Conservation (phyloP, 495 filamentous ascomycete genomes). For the Penicillium parvum region DNA sequence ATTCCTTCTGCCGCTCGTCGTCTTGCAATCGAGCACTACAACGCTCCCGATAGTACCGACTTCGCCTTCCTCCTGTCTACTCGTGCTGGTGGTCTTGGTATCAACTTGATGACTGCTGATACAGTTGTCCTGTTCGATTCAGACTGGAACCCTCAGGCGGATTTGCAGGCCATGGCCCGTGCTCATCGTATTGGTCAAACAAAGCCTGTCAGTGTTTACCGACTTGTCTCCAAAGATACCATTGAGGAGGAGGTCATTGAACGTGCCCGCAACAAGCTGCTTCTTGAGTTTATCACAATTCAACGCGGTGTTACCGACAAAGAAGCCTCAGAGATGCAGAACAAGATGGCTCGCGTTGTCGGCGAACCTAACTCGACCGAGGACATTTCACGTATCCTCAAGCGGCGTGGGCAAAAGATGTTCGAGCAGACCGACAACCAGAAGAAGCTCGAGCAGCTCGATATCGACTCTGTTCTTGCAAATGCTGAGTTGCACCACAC, state of each 20-base stretch:
- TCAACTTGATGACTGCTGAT: slow-evolving; percentile 98
- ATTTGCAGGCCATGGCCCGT: slow-evolving; percentile 96
- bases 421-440: slow-evolving; percentile 96
- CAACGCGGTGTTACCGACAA: slow-evolving; percentile 94
- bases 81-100: slow-evolving; percentile 90
- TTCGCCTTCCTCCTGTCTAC: slow-evolving; percentile 97
- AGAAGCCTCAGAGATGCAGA: slow-evolving; percentile 66
- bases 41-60: slow-evolving; percentile 86
- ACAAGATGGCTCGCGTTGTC: slow-evolving; percentile 57
- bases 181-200: slow-evolving; percentile 98
- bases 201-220: slow-evolving; percentile 89
- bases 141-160: slow-evolving; percentile 98
- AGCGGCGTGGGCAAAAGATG: slow-evolving; percentile 91
- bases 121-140: slow-evolving; percentile 98
- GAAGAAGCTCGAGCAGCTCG: slow-evolving; percentile 92
- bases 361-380: slow-evolving; percentile 80
- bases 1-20: slow-evolving; percentile 80
- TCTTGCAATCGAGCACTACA: slow-evolving; percentile 96
- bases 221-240: slow-evolving; percentile 93
- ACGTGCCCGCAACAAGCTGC: slow-evolving; percentile 91
- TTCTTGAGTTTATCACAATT: slow-evolving; percentile 98
- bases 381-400: slow-evolving; percentile 89
- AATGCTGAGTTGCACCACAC: slow-evolving; percentile 95
- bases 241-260: slow-evolving; percentile 97
- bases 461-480: slow-evolving; percentile 93